Evolutionary conservation across 345 rosid genomes (phyloP).

Genomic region (Angophora floribunda): DNA sequence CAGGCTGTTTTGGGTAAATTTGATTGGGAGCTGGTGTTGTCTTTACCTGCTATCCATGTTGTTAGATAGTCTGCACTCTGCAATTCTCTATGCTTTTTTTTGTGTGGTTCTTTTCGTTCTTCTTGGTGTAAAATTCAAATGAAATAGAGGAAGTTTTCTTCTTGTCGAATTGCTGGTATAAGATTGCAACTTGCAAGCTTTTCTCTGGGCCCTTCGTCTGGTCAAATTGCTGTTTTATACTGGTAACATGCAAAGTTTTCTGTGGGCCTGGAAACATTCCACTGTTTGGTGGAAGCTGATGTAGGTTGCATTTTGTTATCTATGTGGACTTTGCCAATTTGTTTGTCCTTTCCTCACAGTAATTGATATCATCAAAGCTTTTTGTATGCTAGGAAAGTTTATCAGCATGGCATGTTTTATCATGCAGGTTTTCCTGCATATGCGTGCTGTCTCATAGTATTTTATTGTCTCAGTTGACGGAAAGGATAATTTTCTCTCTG

Average conservation of each 20-base stretch:
- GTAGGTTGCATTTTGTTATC: neutral
- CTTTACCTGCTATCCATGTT: neutral
- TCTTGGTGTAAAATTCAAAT: neutral
- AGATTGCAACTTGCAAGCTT: neutral
- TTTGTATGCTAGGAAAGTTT: neutral
- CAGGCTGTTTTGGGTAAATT: neutral
- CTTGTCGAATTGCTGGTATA: neutral
- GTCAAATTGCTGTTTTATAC: neutral
- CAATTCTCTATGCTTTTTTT: neutral
- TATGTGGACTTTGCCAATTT: neutral
- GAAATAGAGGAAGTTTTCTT: neutral
- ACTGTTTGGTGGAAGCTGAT: neutral
- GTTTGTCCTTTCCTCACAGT: neutral
- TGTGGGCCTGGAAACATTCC: neutral
- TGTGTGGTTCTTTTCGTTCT: neutral
- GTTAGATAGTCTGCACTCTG: neutral
- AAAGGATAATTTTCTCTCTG: neutral
- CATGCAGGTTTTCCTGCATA: neutral
- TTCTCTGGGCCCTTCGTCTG: neutral
- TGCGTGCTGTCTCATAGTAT: neutral
- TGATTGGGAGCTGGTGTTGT: neutral
- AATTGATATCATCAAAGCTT: neutral
- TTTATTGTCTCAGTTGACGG: neutral
- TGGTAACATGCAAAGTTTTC: neutral
- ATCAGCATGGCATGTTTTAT: neutral